These are phyloP conservation scores for Candida glaebosa DNA, from an alignment of 805 yeast genomes.

Conservation along the genomic window DNA sequence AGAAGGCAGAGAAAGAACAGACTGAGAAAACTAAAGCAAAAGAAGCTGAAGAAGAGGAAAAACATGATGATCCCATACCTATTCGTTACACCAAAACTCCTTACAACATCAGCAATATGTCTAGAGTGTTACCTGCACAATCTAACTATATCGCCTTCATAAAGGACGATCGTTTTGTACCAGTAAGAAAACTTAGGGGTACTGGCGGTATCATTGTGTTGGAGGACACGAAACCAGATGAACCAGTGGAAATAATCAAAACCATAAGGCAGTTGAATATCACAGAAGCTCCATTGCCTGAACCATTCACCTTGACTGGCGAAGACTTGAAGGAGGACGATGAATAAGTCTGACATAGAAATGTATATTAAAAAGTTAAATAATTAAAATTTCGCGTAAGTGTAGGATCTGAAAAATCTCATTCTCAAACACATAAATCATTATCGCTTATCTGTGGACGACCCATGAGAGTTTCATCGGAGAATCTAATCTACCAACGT, in stretches of 20 bases:
- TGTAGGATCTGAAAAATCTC: conserved; percentile 1
- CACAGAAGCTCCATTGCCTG: conserved; percentile 72
- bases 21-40: conserved; percentile 11
- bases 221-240: conserved; percentile 58
- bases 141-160: conserved; percentile 75
- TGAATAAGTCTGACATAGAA: conserved; percentile 7
- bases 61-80: conserved; percentile 31
- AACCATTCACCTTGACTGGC: conserved; percentile 62
- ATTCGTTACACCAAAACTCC: conserved; percentile 60
- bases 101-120: conserved; percentile 70
- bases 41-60: conserved; percentile 26
- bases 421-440: no score
- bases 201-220: conserved; percentile 70
- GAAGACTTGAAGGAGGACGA: conserved; percentile 46
- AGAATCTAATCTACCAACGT: conserved; percentile 9
- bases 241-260: conserved; percentile 64
- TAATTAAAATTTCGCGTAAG: background rate
- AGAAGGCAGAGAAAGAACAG: conserved; percentile 7
- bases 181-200: conserved; percentile 74
- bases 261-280: conserved; percentile 78
- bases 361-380: conserved; percentile 1
- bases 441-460: no score
- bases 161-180: conserved; percentile 72
- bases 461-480: conserved; percentile 2
- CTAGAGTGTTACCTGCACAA: conserved; percentile 89